Percentiles rank a stretch among this genome's conserved stretches.
Evolutionary conservation across 495 filamentous ascomycete species (phyloP).

Genomic region (Melanomma pulvis-pyrius): DNA sequence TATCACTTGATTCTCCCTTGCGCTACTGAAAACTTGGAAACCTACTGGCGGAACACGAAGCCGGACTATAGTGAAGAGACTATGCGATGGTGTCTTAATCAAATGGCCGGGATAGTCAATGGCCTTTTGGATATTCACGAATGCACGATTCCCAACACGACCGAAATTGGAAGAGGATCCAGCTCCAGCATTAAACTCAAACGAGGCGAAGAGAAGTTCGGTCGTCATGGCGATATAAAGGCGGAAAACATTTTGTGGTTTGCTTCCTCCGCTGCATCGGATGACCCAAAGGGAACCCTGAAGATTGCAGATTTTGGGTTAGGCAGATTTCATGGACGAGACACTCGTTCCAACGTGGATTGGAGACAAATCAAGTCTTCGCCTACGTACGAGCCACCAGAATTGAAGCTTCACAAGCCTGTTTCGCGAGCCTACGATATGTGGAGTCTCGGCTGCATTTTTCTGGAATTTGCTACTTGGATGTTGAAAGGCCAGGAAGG

Average conservation of each 20-base stretch:
- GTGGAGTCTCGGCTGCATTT: slow-evolving; percentile 50
- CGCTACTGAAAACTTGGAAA: neutral
- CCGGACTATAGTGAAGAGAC: neutral
- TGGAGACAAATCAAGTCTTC: neutral
- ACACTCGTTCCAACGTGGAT: slow-evolving; percentile 18
- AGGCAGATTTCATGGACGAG: slow-evolving; percentile 16
- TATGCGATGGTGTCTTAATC: neutral
- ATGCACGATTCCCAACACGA: neutral
- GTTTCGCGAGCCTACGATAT: slow-evolving; percentile 38
- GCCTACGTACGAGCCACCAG: slow-evolving; percentile 11
- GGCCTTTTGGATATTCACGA: slow-evolving; percentile 2
- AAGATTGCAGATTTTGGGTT: slow-evolving; percentile 7
- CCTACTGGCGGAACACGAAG: neutral
- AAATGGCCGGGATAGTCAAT: neutral
- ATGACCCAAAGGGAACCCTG: slow-evolving; percentile 12
- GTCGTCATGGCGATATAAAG: slow-evolving; percentile 43
- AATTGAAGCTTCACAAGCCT: slow-evolving; percentile 2
- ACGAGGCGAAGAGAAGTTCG: slow-evolving; percentile 2
- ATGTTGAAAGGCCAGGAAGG: neutral
- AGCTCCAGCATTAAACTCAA: neutral
- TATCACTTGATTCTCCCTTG: slow-evolving; percentile 1
- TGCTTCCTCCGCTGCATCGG: neutral
- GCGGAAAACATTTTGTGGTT: slow-evolving; percentile 46
- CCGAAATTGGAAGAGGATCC: neutral
- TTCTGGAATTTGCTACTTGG: slow-evolving; percentile 47